These are phyloP conservation scores for Fomitopsis serialis DNA, from an alignment of 768 basidiomycete species.

Conservation along the genomic window DNA sequence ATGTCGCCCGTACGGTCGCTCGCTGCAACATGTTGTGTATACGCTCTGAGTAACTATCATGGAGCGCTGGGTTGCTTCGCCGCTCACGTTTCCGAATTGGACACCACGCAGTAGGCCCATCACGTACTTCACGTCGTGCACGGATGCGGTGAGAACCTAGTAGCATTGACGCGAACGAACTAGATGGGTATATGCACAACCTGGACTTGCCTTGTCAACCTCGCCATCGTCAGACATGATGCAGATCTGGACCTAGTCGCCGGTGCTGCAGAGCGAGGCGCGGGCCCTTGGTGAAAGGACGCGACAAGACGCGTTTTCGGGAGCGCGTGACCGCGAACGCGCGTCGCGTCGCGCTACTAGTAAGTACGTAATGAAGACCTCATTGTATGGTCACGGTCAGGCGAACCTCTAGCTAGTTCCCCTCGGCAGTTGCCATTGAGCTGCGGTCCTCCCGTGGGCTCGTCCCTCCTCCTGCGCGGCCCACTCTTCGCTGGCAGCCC, in stretches of 20 bases:
- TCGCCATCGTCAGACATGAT: background rate
- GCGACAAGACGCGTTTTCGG: no score
- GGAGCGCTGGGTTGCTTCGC: background rate
- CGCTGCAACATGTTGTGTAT: constrained; percentile 35
- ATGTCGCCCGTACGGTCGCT: constrained; percentile 68
- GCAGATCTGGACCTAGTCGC: no score
- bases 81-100: constrained; percentile 70
- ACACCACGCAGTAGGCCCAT: constrained; percentile 76
- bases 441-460: no score
- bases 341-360: no score
- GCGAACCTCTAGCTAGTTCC: no score
- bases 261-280: no score
- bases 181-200: background rate
- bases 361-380: no score
- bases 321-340: no score
- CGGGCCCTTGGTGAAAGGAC: no score
- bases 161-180: background rate
- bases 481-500: background rate
- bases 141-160: constrained; percentile 63
- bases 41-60: background rate
- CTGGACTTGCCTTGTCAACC: background rate
- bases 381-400: no score
- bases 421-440: no score
- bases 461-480: no score
- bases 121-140: constrained; percentile 81